A percentile compares a stretch with the other conserved stretches of the same genome.
Conservation (phyloP, 1,139 yeast genomes). For the Saccharomyces uvarum region DNA sequence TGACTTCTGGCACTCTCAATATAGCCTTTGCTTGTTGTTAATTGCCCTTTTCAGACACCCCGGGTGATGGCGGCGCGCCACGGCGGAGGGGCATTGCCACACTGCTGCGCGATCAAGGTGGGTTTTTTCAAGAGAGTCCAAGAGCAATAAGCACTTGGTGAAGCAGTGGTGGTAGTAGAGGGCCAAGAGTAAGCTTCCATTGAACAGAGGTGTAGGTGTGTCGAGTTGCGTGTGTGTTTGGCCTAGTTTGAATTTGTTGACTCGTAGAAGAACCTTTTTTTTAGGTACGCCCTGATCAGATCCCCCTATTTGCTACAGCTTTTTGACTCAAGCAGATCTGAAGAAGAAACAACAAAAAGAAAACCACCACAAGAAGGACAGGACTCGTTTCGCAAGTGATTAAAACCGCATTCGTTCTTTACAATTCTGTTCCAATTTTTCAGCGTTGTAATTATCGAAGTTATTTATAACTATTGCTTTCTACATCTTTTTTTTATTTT, state of each 20-base stretch:
- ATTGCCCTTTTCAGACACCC: background rate
- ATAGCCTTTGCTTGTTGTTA: background rate
- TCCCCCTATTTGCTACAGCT: background rate
- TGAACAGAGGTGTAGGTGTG: background rate
- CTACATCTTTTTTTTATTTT: background rate
- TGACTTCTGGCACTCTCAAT: background rate
- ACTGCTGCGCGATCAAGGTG: conserved; percentile 1
- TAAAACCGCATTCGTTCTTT: background rate
- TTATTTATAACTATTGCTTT: conserved; percentile 1
- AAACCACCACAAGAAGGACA: background rate
- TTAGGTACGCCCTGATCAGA: background rate
- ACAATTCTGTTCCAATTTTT: background rate
- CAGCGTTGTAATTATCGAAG: background rate
- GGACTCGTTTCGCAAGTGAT: background rate
- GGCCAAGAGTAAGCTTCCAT: background rate
- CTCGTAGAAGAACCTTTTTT: background rate
- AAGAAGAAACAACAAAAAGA: background rate
- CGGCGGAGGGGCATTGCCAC: conserved; percentile 1
- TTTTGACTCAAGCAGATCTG: background rate
- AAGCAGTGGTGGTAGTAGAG: background rate
- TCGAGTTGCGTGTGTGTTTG: background rate
- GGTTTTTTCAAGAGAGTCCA: background rate
- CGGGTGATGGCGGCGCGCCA: background rate
- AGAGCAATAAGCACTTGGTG: background rate
- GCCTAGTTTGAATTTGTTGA: background rate